Conservation (phyloP, 345 rosid genomes). For the Eucalyptus paniculata region DNA sequence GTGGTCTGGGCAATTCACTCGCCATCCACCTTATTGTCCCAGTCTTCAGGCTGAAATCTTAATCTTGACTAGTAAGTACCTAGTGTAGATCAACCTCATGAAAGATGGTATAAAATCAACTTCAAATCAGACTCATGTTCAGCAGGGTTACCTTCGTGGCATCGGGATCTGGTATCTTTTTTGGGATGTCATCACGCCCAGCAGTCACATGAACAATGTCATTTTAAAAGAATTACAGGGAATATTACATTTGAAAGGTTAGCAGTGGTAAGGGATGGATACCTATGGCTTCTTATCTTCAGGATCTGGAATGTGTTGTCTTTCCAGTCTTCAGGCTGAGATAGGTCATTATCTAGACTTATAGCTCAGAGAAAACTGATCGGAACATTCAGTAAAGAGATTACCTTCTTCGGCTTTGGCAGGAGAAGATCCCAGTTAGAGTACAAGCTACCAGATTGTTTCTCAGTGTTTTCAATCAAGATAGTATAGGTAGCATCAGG, state of each 20-base stretch:
- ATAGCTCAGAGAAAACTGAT: neutral
- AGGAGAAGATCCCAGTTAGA: conserved; percentile 89
- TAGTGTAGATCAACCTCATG: neutral
- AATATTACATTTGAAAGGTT: neutral
- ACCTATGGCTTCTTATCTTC: conserved; percentile 26
- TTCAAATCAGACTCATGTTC: neutral
- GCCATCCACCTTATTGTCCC: conserved; percentile 99
- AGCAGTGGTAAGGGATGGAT: neutral
- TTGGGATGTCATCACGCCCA: conserved; percentile 45
- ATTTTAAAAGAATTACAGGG: neutral
- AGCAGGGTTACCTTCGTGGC: conserved; percentile 64
- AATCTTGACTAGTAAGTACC: neutral
- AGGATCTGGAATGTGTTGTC: conserved; percentile 16
- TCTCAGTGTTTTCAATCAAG: conserved; percentile 81
- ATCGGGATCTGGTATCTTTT: conserved; percentile 51
- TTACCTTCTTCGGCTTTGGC: conserved; percentile 78
- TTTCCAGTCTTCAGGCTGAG: conserved; percentile 47
- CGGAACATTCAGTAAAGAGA: conserved; percentile 11
- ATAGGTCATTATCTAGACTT: neutral
- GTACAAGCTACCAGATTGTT: conserved; percentile 78
- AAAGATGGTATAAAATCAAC: neutral
- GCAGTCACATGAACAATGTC: conserved; percentile 1
- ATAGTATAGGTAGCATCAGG: conserved; percentile 82
- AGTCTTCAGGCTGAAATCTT: conserved; percentile 70
- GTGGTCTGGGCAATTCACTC: conserved; percentile 92